Base-by-base conservation (phyloP, 306 rosid species). In the Betula pendula region DNA sequence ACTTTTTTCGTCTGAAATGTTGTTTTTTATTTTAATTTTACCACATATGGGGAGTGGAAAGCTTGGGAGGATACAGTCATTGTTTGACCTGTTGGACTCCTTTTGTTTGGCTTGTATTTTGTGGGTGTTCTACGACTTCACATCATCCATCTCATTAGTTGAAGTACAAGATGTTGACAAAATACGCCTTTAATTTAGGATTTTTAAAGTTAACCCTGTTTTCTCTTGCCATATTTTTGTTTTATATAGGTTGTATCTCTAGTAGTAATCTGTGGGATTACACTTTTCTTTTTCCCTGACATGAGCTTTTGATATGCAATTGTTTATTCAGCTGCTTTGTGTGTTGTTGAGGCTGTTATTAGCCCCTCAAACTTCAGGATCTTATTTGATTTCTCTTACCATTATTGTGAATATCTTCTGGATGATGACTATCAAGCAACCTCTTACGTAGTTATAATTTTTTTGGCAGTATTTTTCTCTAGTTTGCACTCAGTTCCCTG, bases 281-380 rank as follows among this genome's bases (percentile, higher is more conserved):
- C 59, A 19, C 25, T 52, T 19, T 52, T 52, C 59, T 52, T 52
- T 52, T 52, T 2, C 12, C 24, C 13, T 19, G 24, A 6, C 59
- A 52, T n/a, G 4, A n/a, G 59, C 24, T 52, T 17, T 52, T 52
- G 24, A 52, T n/a, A 52, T 52, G 59, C 25, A 2, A 52, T 52
- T 52, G 59, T 52, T 52, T 52, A n/a, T 17, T n/a, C 20, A 35
- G 68, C 5, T 62, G 44, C n/a, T 31, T n/a, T 62, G n/a, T n/a
- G 68, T 62, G 44, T 62, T 62, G 15, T 31, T 62, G 42, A 62
- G 68, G 44, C 68, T 62, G 68, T 62, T 62, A 33, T 17, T 31
- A 29, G 68, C 11, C 22, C 68, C 20, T 62, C n/a, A 62, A 62
- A 16, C 13, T 62, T 33, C 44, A 1, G 20, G 44, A 62, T 62